A percentile compares a stretch with the other conserved stretches of the same genome.
phyloP scores from a whole-genome alignment of 2,329 filamentous ascomycete genomes.

The Neonectria ditissima region DNA sequence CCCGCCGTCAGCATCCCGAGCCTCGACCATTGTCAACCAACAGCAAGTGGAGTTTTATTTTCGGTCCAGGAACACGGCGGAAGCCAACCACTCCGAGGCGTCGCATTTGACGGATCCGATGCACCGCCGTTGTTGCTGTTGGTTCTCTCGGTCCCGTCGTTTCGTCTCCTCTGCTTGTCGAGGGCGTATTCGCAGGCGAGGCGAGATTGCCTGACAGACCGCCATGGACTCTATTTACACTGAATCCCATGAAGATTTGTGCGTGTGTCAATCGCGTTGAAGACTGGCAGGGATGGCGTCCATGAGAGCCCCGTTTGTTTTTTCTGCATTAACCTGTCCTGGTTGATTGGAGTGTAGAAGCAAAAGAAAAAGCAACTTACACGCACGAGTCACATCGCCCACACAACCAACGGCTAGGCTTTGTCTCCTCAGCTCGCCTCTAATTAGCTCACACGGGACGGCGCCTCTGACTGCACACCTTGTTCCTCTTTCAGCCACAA shows the following conservation, averaged over 20 bases:
- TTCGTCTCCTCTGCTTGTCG: background rate
- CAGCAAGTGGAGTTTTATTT: constrained; percentile 13
- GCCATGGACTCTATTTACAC: constrained; percentile 9
- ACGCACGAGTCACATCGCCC: background rate
- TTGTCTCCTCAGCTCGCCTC: constrained; percentile 9
- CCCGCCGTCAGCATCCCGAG: background rate
- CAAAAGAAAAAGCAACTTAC: constrained; percentile 27
- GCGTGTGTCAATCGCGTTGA: constrained; percentile 23
- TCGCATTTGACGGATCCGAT: background rate
- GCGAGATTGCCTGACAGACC: constrained; percentile 9
- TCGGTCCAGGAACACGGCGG: constrained; percentile 19
- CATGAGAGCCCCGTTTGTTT: constrained; percentile 17
- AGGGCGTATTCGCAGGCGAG: constrained; percentile 4
- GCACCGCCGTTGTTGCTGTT: background rate
- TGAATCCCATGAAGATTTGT: background rate
- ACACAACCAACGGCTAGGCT: constrained; percentile 11
- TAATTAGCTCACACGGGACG: constrained; percentile 28
- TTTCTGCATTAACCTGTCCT: constrained; percentile 2
- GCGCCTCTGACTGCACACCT: background rate
- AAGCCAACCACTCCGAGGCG: background rate
- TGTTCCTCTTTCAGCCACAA: constrained; percentile 3
- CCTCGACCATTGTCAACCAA: background rate
- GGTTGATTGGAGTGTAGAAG: background rate
- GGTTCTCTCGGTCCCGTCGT: background rate
- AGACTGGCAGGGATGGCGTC: constrained; percentile 20